Evolutionary conservation across 345 rosid species (phyloP).

Genomic region (Aurinia saxatilis): DNA sequence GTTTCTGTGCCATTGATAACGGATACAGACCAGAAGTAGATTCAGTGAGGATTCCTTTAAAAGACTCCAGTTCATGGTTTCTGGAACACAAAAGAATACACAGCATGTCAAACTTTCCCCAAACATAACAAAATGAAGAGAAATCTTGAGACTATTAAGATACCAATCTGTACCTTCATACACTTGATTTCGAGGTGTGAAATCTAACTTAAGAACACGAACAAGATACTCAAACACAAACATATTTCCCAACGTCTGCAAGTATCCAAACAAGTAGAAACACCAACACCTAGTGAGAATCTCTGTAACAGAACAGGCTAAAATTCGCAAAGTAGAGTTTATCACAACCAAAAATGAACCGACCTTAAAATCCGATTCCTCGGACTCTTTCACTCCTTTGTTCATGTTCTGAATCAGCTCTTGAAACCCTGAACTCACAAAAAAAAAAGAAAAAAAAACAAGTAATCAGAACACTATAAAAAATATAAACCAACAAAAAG

Average conservation of each 20-base stretch:
- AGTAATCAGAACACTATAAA: background rate
- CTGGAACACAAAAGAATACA: slow-evolving; percentile 35
- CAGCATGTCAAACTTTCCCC: background rate
- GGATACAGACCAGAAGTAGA: slow-evolving; percentile 57
- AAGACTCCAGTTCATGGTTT: slow-evolving; percentile 62
- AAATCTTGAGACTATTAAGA: background rate
- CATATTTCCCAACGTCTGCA: slow-evolving; percentile 59
- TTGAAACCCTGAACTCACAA: slow-evolving; percentile 55
- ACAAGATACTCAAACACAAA: slow-evolving; percentile 69
- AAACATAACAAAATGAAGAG: background rate
- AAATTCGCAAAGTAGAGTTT: background rate
- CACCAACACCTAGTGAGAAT: background rate
- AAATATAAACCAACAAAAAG: slow-evolving; percentile 22
- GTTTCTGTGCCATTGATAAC: background rate
- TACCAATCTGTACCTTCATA: slow-evolving; percentile 39
- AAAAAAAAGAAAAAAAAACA: no score
- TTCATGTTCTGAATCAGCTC: slow-evolving; percentile 45
- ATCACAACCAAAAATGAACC: slow-evolving; percentile 2
- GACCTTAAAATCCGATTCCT: slow-evolving; percentile 45
- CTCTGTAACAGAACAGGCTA: background rate
- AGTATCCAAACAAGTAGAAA: slow-evolving; percentile 17
- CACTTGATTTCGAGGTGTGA: slow-evolving; percentile 38
- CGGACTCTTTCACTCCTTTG: slow-evolving; percentile 28
- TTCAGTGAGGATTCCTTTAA: slow-evolving; percentile 61
- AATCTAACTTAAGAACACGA: slow-evolving; percentile 60